Base-by-base conservation (phyloP, 441 rosid genomes). In the Brassica balearica region DNA sequence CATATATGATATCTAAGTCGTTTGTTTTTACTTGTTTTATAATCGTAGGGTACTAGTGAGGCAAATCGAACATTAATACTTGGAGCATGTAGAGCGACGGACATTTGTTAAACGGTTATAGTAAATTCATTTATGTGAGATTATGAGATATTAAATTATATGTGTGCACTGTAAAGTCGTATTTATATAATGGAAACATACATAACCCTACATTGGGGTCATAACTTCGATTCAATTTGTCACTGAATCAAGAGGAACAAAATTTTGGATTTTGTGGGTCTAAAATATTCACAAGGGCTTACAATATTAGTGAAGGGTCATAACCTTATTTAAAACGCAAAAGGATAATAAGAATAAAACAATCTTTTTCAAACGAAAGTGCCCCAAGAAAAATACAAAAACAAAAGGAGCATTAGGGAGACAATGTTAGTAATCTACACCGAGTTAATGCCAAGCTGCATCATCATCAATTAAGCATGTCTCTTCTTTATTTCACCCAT, bases 401-500 rank as follows among this genome's bases (percentile, higher is more conserved):
- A 56, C 46, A 10, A 69, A 74, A 69, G 75, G 68, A 80, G 82
- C 79, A 80, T 74, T 74, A 70, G 70, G 82, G 72, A 80, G 82
- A 74, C 82, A 80, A 65, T 64, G 56, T 69, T 74, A 14, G 68
- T 68, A 78, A 82, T 74, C 79, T 23, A 73, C 68, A 68, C 77
- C 65, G 62, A 68, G 73, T 68, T 78, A 76, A 78, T 82, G 84
- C 86, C 77, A 66, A 73, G 67, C 75, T 73, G 77, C 80, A 80
- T 77, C 78, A 77, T 80, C 78, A 65, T 68, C 83, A 70, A 69
- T 82, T 72, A 81, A 41, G 62, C 82, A 65, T 80, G 82, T 80
- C 72, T 58, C 79, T 80, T 74, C 72, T 80, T 69, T 80, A 29
- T 64, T 64, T 69, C 8, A 62, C 77, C 72, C 71, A 36, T 73